Evolutionary conservation across 2,329 filamentous ascomycete genomes (phyloP), one percentile per base, ranked within the genome.

Genomic region (Stachybotrys chlorohalonatus): DNA sequence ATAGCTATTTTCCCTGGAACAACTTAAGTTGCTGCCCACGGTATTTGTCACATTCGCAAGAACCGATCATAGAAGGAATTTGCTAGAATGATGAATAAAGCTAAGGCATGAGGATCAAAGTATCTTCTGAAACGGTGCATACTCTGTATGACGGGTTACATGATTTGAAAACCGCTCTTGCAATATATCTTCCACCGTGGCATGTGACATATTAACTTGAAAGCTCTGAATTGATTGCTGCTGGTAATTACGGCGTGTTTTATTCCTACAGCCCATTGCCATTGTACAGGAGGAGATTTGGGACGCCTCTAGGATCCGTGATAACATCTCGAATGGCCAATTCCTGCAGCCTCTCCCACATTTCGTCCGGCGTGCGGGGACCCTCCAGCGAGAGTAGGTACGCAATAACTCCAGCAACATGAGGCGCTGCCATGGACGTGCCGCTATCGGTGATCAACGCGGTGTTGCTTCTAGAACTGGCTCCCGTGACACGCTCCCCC

Each of bases 401-500:
- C 0, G 60, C 58, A 8, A 57, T 46, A 1, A 63, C 15, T 1
- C 62, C 62, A 2, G 62, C 62, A 46, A 64, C 61, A 51, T 64
- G 50, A 0, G 62, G 61, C 5, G 61, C 52, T 1, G 62, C 58
- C 53, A 57, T 55, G 0, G 62, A 63, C 0, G 62, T 64, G 1
- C 62, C 60, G 6, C 53, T 57, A 3, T 55, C 36, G 0, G 49
- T 57, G 6, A 50, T 46, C 0, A 48, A 32, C 2, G 49, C 49
- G 3, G 50, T 52, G 15, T 16, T 52, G 0, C 52, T 48, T 2
- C 48, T 2, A 1, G 56, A 60, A 0, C 48, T 47, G 4, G 53
- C 24, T 45, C 47, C 75, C 55, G 59, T 72, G 60, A 52, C 36
- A n/a, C 13, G 15, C 9, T 52, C 50, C 11, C 50, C 50, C 16